phyloP scores from a whole-genome alignment of 805 yeast species.

The Kodamaea laetipori region DNA sequence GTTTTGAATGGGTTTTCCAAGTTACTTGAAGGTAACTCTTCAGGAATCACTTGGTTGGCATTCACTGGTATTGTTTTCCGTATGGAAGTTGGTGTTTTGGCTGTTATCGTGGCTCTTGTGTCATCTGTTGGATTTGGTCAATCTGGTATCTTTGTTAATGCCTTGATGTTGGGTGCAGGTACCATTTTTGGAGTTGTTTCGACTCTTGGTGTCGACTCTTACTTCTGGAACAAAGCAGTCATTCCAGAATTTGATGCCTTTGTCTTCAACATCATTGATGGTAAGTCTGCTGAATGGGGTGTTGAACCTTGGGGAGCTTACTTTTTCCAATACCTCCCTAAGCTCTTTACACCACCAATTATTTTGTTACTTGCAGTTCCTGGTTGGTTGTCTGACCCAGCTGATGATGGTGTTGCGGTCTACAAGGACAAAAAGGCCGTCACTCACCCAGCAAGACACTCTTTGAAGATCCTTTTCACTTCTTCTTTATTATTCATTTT shows the following conservation, averaged over 20 bases:
- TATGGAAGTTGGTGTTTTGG: slow-evolving; percentile 64
- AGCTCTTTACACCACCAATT: slow-evolving; percentile 45
- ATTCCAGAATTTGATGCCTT: slow-evolving; percentile 79
- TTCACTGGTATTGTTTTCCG: slow-evolving; percentile 71
- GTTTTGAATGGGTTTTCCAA: slow-evolving; percentile 57
- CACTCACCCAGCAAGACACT: slow-evolving; percentile 33
- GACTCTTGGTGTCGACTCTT: slow-evolving; percentile 63
- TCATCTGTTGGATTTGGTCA: slow-evolving; percentile 49
- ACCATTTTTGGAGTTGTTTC: slow-evolving; percentile 49
- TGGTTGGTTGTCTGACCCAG: slow-evolving; percentile 47
- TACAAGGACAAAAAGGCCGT: slow-evolving; percentile 4
- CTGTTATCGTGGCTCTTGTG: slow-evolving; percentile 47
- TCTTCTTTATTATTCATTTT: slow-evolving; percentile 58
- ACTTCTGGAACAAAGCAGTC: slow-evolving; percentile 65
- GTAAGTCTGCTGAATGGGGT: slow-evolving; percentile 82
- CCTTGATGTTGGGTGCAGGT: slow-evolving; percentile 50
- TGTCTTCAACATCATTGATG: slow-evolving; percentile 72
- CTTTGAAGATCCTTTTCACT: slow-evolving; percentile 44
- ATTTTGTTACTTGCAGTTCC: slow-evolving; percentile 41
- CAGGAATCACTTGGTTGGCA: slow-evolving; percentile 54
- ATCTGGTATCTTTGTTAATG: slow-evolving; percentile 40
- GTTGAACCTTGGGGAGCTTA: slow-evolving; percentile 73
- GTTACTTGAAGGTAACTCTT: slow-evolving; percentile 50
- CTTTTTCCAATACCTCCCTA: slow-evolving; percentile 50
- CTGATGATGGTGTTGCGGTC: slow-evolving; percentile 33